Percentiles rank a stretch among this genome's conserved stretches.
Evolutionary conservation across 2,329 filamentous ascomycete species (phyloP).

Genomic region (Fusarium coffeatum): DNA sequence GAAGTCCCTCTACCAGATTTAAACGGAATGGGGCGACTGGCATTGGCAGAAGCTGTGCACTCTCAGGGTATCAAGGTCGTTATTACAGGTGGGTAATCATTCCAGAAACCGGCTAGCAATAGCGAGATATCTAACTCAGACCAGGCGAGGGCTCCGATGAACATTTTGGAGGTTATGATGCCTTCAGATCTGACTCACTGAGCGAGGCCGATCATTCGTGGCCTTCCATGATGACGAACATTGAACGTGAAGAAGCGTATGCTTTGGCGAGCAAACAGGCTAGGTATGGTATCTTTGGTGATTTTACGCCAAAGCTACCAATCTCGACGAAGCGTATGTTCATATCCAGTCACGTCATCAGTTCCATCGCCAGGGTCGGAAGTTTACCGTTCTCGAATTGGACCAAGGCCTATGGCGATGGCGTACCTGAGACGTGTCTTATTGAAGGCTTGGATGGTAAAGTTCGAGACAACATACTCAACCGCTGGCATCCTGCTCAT

Average conservation of each 20-base stretch:
- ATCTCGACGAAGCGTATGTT: neutral
- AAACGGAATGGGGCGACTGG: neutral
- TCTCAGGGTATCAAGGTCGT: constrained; percentile 3
- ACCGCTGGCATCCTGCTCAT: neutral
- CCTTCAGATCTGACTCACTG: neutral
- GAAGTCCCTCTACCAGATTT: constrained; percentile 4
- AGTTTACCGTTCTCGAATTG: constrained; percentile 1
- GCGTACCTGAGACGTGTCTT: neutral
- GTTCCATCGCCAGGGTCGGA: constrained; percentile 4
- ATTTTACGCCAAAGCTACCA: neutral
- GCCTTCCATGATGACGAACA: neutral
- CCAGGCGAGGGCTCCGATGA: constrained; percentile 2
- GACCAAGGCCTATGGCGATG: neutral
- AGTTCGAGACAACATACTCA: neutral
- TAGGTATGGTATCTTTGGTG: neutral
- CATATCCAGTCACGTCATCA: neutral
- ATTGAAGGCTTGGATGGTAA: neutral
- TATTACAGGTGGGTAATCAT: neutral
- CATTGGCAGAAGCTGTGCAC: neutral
- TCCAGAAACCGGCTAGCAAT: fast-evolving
- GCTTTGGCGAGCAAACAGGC: neutral
- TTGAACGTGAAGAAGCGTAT: neutral
- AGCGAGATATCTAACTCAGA: neutral
- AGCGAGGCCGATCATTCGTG: neutral
- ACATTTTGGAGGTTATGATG: constrained; percentile 2